These are phyloP conservation scores for Serendipita sp. DNA, from an alignment of 768 basidiomycete species.

Conservation along the genomic window DNA sequence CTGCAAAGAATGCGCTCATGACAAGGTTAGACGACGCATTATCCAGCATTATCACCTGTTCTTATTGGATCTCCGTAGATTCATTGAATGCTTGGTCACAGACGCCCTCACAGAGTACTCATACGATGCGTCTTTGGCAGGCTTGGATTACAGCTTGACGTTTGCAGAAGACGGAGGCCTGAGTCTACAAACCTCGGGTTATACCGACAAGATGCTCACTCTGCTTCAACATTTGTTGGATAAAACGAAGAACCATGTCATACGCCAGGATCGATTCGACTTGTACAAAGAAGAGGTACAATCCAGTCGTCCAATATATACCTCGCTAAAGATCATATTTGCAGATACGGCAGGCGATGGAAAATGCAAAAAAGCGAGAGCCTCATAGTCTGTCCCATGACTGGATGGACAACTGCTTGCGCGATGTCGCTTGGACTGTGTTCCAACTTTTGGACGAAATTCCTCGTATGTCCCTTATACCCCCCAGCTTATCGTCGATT, in stretches of 20 bases:
- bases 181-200: slow-evolving; percentile 56
- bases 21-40: slow-evolving; percentile 38
- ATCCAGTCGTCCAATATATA: slow-evolving; percentile 1
- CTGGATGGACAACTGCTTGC: slow-evolving; percentile 53
- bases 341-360: slow-evolving; percentile 61
- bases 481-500: not conserved
- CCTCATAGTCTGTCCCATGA: slow-evolving; percentile 69
- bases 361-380: slow-evolving; percentile 77
- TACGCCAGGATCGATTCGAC: slow-evolving; percentile 56
- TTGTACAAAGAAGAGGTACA: slow-evolving; percentile 73
- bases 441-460: slow-evolving; percentile 64
- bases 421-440: slow-evolving; percentile 58
- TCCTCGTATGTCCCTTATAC: slow-evolving; percentile 29
- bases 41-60: not conserved
- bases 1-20: slow-evolving; percentile 56
- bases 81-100: slow-evolving; percentile 57
- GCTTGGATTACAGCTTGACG: slow-evolving; percentile 56
- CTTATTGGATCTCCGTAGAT: not conserved
- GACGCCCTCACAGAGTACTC: slow-evolving; percentile 83
- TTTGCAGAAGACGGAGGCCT: slow-evolving; percentile 45
- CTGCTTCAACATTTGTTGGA: slow-evolving; percentile 59
- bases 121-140: slow-evolving; percentile 87
- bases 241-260: slow-evolving; percentile 43
- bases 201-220: slow-evolving; percentile 68
- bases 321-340: not conserved